These are phyloP conservation scores for Effrenium voratum DNA, from an alignment of 73 alveolate species.

Conservation along the genomic window DNA sequence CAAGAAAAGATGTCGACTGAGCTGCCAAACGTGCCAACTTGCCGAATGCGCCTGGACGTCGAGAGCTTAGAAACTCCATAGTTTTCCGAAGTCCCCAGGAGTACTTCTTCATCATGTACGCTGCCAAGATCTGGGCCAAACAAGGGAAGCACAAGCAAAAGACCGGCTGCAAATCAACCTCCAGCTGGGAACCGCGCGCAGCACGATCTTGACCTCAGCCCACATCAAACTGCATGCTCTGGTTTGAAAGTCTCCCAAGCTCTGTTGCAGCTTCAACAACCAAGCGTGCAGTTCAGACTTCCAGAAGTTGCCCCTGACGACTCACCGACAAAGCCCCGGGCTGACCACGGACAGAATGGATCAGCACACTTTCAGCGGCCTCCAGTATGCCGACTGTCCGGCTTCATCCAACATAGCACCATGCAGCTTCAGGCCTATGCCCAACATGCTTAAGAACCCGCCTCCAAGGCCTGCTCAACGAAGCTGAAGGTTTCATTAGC, in stretches of 20 bases:
- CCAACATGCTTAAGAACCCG: not conserved
- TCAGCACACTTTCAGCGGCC: slow-evolving; percentile 96
- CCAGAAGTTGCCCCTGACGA: too few relatives aligned
- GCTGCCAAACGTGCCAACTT: not conserved
- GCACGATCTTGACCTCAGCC: slow-evolving; percentile 67
- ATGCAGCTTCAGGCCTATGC: not conserved
- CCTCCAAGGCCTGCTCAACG: slow-evolving; percentile 98
- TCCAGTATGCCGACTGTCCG: not conserved
- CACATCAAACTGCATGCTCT: not conserved
- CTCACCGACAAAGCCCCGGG: slow-evolving; percentile 85
- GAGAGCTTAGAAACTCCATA: slow-evolving; percentile 97
- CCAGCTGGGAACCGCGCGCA: not conserved
- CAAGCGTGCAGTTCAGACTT: too few relatives aligned
- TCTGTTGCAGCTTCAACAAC: not conserved
- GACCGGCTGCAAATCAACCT: not conserved
- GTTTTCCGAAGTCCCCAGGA: slow-evolving; percentile 97
- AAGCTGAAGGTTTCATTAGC: slow-evolving; percentile 98
- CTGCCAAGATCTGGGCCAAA: slow-evolving; percentile 85
- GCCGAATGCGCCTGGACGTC: slow-evolving; percentile 96
- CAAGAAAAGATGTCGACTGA: not conserved
- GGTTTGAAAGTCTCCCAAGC: too few relatives aligned
- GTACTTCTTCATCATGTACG: slow-evolving; percentile 96
- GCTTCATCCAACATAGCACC: not conserved
- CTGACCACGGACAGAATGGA: slow-evolving; percentile 96
- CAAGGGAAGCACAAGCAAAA: not conserved